Evolutionary conservation across 176 grass and related monocot genomes (phyloP), one percentile per base, ranked within the genome.

Genomic region (Canna indica): DNA sequence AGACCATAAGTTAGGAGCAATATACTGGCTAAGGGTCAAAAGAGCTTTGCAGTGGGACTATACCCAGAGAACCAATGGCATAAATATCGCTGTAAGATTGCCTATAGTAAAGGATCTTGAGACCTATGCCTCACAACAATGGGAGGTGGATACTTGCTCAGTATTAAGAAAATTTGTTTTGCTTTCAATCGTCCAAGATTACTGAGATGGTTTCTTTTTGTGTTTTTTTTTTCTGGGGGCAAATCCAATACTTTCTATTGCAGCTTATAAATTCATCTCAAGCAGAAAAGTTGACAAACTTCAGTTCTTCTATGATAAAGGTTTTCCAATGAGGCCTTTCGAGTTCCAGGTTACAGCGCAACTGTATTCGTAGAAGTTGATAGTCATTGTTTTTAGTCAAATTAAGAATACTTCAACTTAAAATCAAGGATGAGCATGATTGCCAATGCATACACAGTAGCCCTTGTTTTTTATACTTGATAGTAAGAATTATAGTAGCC

Each of bases 181-280:
- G 26, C 48, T 24, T 74, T 47, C 18, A 72, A 28, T 39, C 39
- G 9, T 20, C 38, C 34, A 66, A 36, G 59, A 52, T 36, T 66
- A 29, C 12, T 76, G 27, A 54, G 61, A 68, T 13, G 17, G 45
- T 59, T 39, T 73, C 35, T 44, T 73, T 29, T 7, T 70, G 29
- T 66, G 36, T 45, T 73, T 39, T 16, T 3, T 75, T 75, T 73
- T 20, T 39, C n/a, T n/a, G n/a, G 64, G 31, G 46, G 20, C 26
- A 56, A 77, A 74, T 83, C 42, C 57, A 96, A 88, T 56, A 79
- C 65, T 96, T 96, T 69, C 81, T 96, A 81, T 76, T 96, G 83
- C 93, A 96, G 85, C 79, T 96, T 62, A 96, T 96, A 77, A 96
- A 91, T 77, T 96, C 93, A 59, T 77, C 88, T 79, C 93, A 96